Percentiles rank a stretch among this genome's conserved stretches.
These are phyloP conservation scores for Paramyrothecium roridum DNA, from an alignment of 2,329 filamentous ascomycete species.

Conservation along the genomic window DNA sequence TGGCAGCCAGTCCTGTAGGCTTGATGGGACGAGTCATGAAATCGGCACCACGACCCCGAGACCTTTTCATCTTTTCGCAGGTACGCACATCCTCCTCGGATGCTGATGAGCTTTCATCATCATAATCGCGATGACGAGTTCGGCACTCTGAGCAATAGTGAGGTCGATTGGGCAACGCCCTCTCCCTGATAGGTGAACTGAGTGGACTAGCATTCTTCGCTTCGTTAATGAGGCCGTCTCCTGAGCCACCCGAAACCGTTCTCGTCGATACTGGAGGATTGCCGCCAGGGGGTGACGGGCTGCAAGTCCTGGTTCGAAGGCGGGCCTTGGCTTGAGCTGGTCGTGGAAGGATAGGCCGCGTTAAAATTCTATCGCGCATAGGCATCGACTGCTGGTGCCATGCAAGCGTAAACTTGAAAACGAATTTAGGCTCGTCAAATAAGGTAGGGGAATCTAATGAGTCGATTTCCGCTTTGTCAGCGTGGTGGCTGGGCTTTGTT, in stretches of 20 bases:
- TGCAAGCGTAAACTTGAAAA: conserved; percentile 73
- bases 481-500: conserved; percentile 22
- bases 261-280: conserved; percentile 40
- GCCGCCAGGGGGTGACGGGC: conserved; percentile 31
- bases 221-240: conserved; percentile 44
- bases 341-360: conserved; percentile 65
- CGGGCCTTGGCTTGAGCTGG: conserved; percentile 65
- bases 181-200: conserved; percentile 23
- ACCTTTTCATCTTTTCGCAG: not conserved
- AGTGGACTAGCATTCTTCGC: conserved; percentile 47
- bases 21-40: conserved; percentile 37
- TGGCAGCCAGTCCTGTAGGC: conserved; percentile 41
- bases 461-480: conserved; percentile 43
- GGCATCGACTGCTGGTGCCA: conserved; percentile 56
- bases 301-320: conserved; percentile 33
- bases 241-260: conserved; percentile 42
- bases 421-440: conserved; percentile 55
- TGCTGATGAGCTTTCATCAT: not conserved
- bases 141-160: not conserved
- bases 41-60: not conserved
- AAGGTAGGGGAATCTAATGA: conserved; percentile 54
- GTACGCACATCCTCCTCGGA: not conserved
- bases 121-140: not conserved
- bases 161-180: too few relatives aligned
- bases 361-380: conserved; percentile 59